Base-by-base conservation (phyloP, 352 stramenopile genomes). In the Albugo laibachii region DNA sequence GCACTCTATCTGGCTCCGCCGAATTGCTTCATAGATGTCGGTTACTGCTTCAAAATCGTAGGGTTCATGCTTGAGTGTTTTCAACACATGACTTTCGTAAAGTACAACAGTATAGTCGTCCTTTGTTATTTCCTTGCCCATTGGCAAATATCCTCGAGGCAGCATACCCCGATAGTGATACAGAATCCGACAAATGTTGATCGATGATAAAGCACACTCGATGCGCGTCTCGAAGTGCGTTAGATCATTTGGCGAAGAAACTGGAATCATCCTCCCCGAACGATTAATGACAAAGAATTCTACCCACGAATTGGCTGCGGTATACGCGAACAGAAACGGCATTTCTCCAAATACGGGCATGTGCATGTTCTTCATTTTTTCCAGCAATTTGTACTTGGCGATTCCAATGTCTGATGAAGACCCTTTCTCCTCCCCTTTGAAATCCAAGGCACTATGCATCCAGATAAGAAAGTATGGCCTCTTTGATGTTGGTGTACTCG, bases 111-210 rank as follows among this genome's bases (percentile, higher is more conserved):
- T 43, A 10, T 8, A 3, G 8, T 43, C 8, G 38, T 43, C 8
- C 20, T 8, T 43, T 43, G 38, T 3, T 8, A 3, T 8, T 24
- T 19, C 8, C 8, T 43, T 24, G 38, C 8, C 3, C 3, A 43
- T 10, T 24, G 16, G 3, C 16, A 43, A 24, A 43, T 10, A 43
- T 24, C 38, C 38, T 10, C 3, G 3, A 10, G 38, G 38, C 8
- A 43, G 20, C 3, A 24, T 3, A 43, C 3, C 3, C 8, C 20
- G 20, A 8, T 43, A 43, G 3, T 43, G 3, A 8, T 8, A 31
- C 3, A 43, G 38, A 24, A 19, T 43, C 20, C 38, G 38, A 43
- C 38, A 43, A 43, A 43, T 43, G 38, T 19, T 43, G 38, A 43
- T 19, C 3, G 38, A 43, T 24, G 20, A 24, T 24, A 8, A 3